Conservation (phyloP, 2,329 filamentous ascomycete species). For the Pestalotiopsis sp. region DNA sequence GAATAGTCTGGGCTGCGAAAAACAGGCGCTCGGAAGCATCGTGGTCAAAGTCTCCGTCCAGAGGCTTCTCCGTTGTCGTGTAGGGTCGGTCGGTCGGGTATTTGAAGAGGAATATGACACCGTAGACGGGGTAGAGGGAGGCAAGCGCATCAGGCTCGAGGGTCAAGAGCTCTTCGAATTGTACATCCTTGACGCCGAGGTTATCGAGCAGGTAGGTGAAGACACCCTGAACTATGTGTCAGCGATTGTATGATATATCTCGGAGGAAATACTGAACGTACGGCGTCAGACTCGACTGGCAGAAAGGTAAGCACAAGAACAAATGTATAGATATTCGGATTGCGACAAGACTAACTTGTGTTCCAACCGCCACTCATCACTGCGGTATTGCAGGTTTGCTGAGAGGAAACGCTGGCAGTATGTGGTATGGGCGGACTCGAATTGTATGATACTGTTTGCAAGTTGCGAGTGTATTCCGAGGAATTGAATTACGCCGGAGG, state of each 20-base stretch:
- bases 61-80: slow-evolving; percentile 63
- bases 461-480: neutral
- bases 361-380: slow-evolving; percentile 87
- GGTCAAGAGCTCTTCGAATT: slow-evolving; percentile 94
- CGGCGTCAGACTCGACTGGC: slow-evolving; percentile 88
- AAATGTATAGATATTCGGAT: neutral
- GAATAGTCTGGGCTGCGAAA: slow-evolving; percentile 96
- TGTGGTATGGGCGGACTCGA: too few relatives aligned
- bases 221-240: slow-evolving; percentile 68
- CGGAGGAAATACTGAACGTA: slow-evolving; percentile 45
- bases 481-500: neutral
- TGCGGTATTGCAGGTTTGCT: neutral
- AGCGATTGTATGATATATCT: slow-evolving; percentile 25
- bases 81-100: slow-evolving; percentile 74
- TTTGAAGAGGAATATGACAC: slow-evolving; percentile 99
- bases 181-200: slow-evolving; percentile 89
- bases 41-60: slow-evolving; percentile 82
- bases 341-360: slow-evolving; percentile 61
- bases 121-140: slow-evolving; percentile 78
- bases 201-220: slow-evolving; percentile 94
- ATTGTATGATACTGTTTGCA: too few relatives aligned
- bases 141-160: slow-evolving; percentile 78
- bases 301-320: slow-evolving; percentile 15
- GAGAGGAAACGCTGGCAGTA: neutral
- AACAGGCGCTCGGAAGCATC: slow-evolving; percentile 77